Evolutionary conservation across 2,329 filamentous ascomycete genomes (phyloP).

Genomic region (Sphaerulina vaccinii): DNA sequence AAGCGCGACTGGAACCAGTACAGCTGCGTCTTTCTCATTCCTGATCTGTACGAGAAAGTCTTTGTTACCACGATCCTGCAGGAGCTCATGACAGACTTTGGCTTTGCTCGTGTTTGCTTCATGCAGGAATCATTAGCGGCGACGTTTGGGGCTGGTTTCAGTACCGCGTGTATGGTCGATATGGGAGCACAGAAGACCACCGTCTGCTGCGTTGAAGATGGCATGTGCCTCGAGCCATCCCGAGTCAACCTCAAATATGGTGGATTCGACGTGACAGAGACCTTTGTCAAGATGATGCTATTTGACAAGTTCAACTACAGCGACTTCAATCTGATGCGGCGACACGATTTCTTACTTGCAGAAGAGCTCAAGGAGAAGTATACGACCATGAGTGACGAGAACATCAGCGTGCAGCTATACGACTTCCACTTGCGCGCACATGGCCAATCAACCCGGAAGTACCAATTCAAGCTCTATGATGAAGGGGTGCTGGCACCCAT

Average conservation of each 20-base stretch:
- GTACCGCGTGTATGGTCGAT: conserved; percentile 90
- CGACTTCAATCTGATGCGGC: conserved; percentile 84
- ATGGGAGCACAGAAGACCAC: conserved; percentile 97
- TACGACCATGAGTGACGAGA: conserved; percentile 85
- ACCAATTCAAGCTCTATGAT: conserved; percentile 95
- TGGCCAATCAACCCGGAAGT: conserved; percentile 86
- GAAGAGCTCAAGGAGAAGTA: conserved; percentile 94
- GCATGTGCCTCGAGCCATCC: conserved; percentile 90
- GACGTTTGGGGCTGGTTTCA: conserved; percentile 92
- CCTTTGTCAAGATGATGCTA: conserved; percentile 97
- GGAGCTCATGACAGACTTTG: conserved; percentile 83
- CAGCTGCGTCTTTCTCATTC: conserved; percentile 94
- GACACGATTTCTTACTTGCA: conserved; percentile 89
- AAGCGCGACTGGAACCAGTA: conserved; percentile 85
- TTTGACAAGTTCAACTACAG: conserved; percentile 93
- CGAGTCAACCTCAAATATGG: conserved; percentile 93
- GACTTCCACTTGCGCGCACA: conserved; percentile 89
- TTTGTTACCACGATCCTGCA: conserved; percentile 84
- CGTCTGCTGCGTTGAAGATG: conserved; percentile 94
- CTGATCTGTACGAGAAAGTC: conserved; percentile 91
- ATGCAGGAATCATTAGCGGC: conserved; percentile 95
- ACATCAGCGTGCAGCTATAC: conserved; percentile 82
- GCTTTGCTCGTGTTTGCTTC: conserved; percentile 85
- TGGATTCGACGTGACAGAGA: conserved; percentile 87
- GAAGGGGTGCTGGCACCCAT: conserved; percentile 92